Base-by-base conservation (phyloP, 2,329 filamentous ascomycete species). In the Coniochaeta sp. region DNA sequence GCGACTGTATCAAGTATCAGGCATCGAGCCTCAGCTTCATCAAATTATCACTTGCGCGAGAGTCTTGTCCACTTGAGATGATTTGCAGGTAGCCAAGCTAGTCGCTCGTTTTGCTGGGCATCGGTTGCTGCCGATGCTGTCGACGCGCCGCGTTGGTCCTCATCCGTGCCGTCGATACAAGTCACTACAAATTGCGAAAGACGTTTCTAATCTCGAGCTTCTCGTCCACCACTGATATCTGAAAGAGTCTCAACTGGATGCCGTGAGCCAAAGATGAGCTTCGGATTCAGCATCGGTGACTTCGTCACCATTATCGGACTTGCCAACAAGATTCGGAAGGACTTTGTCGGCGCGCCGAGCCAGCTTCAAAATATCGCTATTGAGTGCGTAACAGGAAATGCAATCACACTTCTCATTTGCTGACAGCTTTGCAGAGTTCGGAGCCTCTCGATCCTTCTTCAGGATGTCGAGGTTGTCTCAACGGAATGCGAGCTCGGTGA, bases 271-370 rank as follows among this genome's bases (percentile, higher is more conserved):
- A 34, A 55, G 24, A 55, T 55, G 50, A 55, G 50, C 30, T 55
- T 55, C n/a, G 50, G 50, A 30, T 55, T 55, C 50, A 55, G 50
- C n/a, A 55, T 55, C 16, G 50, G 50, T 24, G 50, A 55, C 50
- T 14, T 55, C 30, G 8, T 32, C 26, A 34, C 50, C 24, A 6
- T 55, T 32, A 32, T 55, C 24, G 50, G 32, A 19, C 16, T 55
- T 55, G 50, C 50, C 30, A 55, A 34, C 14, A 55, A 34, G 50
- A 55, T 55, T 32, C 50, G 50, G 17, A 55, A 55, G 50, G 8
- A 55, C 9, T 55, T 55, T 32, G 14, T 30, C 26, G 50, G 30
- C 8, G 50, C 50, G 24, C 50, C 50, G 24, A 55, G 26, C 17
- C 50, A 55, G 50, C 50, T 55, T 8, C 24, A 32, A 19, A 55